phyloP scores from a whole-genome alignment of 306 rosid species.

The Castanea sativa region DNA sequence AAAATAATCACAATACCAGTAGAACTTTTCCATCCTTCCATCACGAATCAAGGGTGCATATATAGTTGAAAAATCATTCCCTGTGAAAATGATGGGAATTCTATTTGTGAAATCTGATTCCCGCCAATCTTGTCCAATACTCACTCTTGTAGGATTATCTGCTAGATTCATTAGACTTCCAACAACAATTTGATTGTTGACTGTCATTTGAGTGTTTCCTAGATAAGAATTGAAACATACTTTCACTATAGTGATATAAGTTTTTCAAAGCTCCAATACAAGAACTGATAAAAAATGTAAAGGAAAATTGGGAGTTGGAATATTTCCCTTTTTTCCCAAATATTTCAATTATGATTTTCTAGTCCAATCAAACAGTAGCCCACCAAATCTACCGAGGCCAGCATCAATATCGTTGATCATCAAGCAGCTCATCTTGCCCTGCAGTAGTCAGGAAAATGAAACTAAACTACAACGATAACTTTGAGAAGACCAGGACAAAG shows the following conservation, averaged over 20 bases:
- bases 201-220: slow-evolving; percentile 96
- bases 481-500: not conserved
- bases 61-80: slow-evolving; percentile 89
- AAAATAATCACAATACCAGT: slow-evolving; percentile 56
- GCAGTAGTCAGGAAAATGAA: slow-evolving; percentile 25
- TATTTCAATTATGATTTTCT: slow-evolving; percentile 7
- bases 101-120: slow-evolving; percentile 73
- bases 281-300: slow-evolving; percentile 8
- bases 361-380: slow-evolving; percentile 26
- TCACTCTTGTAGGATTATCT: slow-evolving; percentile 92
- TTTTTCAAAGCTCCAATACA: slow-evolving; percentile 7
- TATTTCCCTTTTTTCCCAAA: not conserved
- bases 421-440: slow-evolving; percentile 98
- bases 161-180: slow-evolving; percentile 96
- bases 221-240: slow-evolving; percentile 22
- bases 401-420: slow-evolving; percentile 98
- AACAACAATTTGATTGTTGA: slow-evolving; percentile 94
- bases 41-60: slow-evolving; percentile 97
- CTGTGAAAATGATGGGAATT: slow-evolving; percentile 90
- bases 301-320: slow-evolving; percentile 3
- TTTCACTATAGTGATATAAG: slow-evolving; percentile 4
- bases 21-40: slow-evolving; percentile 98
- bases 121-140: slow-evolving; percentile 93
- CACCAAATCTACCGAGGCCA: slow-evolving; percentile 97
- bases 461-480: slow-evolving; percentile 1